Conservation (phyloP, 1,139 yeast genomes). For the Groenewaldozyma sp. region DNA sequence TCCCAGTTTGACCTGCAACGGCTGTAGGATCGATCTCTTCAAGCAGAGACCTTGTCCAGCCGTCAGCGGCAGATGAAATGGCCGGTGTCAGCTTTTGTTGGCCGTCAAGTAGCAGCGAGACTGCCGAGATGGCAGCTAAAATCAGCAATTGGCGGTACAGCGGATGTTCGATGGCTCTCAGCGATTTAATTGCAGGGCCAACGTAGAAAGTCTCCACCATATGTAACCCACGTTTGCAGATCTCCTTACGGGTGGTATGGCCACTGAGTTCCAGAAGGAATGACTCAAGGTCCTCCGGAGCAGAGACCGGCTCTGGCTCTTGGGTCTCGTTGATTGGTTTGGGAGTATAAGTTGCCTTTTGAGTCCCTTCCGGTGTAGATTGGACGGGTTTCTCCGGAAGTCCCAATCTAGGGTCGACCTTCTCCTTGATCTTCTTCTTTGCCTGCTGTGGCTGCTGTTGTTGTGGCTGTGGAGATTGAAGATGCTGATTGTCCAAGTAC, state of each 20-base stretch:
- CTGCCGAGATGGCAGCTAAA: background rate
- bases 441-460: background rate
- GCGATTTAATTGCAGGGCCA: background rate
- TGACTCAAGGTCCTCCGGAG: background rate
- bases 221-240: background rate
- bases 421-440: background rate
- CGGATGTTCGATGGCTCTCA: background rate
- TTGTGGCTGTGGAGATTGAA: background rate
- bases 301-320: background rate
- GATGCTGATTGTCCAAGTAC: background rate
- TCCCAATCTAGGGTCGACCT: background rate
- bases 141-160: background rate
- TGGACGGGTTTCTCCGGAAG: background rate
- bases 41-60: conserved; percentile 2
- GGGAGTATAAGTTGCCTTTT: too few relatives aligned
- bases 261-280: conserved; percentile 1
- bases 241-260: background rate
- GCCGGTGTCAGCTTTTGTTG: background rate
- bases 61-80: background rate
- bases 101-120: background rate
- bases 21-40: background rate
- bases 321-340: too few relatives aligned
- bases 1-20: background rate
- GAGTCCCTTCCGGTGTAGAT: background rate
- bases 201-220: conserved; percentile 1